These are phyloP conservation scores for Nemania sp. DNA, from an alignment of 2,329 filamentous ascomycete genomes.

Conservation along the genomic window DNA sequence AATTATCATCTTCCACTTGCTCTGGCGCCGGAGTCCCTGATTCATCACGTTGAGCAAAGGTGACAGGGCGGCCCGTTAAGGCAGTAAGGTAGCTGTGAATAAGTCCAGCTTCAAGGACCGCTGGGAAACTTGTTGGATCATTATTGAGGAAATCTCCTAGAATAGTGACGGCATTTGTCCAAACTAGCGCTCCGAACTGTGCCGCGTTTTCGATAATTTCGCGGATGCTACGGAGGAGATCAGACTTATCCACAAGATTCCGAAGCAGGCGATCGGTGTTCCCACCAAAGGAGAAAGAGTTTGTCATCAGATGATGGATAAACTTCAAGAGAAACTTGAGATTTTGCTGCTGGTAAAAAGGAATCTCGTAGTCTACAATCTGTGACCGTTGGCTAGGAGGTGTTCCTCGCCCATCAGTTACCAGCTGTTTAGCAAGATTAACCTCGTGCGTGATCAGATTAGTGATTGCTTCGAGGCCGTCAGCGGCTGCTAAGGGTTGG, in stretches of 20 bases:
- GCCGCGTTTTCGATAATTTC: constrained; percentile 79
- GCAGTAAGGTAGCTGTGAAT: constrained; percentile 85
- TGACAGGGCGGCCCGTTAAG: constrained; percentile 63
- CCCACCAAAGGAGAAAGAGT: constrained; percentile 68
- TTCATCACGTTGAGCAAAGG: constrained; percentile 42
- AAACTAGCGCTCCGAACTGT: constrained; percentile 88
- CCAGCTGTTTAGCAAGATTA: constrained; percentile 67
- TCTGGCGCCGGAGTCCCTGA: constrained; percentile 40
- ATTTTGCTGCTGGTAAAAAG: constrained; percentile 90
- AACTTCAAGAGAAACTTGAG: constrained; percentile 95
- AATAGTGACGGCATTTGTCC: constrained; percentile 92
- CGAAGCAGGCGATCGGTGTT: constrained; percentile 89
- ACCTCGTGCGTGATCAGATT: constrained; percentile 83
- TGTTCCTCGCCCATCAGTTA: constrained; percentile 73
- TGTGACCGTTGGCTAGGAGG: constrained; percentile 72
- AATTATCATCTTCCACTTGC: constrained; percentile 41
- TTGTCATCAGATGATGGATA: constrained; percentile 92
- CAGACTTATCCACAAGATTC: constrained; percentile 92
- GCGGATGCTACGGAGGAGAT: constrained; percentile 77
- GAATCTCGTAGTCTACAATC: constrained; percentile 89
- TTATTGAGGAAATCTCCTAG: constrained; percentile 98
- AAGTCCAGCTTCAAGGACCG: constrained; percentile 91
- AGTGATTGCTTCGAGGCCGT: constrained; percentile 89
- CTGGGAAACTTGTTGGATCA: constrained; percentile 94
- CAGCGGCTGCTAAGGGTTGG: constrained; percentile 77